Percentiles rank a stretch among this genome's conserved stretches.
Evolutionary conservation across 441 rosid species (phyloP).

Genomic region (Pelargonium australe): DNA sequence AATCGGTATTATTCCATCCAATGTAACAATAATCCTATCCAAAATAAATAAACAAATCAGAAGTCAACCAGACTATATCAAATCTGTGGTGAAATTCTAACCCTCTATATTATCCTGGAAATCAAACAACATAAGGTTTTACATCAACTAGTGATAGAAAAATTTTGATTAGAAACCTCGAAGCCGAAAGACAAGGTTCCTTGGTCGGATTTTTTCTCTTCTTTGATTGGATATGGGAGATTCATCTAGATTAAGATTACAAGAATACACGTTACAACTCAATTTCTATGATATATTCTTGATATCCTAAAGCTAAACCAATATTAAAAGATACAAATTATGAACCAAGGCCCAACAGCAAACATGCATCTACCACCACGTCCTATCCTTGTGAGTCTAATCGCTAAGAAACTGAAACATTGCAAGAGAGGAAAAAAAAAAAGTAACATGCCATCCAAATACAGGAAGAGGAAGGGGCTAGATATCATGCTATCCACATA

Average conservation of each 20-base stretch:
- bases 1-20: not conserved
- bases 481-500: not conserved
- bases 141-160: not conserved
- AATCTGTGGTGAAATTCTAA: not conserved
- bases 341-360: not conserved
- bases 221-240: not conserved
- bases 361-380: not conserved
- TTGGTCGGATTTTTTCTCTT: not conserved
- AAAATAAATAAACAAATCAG: too few relatives aligned
- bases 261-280: not conserved
- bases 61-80: not conserved
- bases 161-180: not conserved
- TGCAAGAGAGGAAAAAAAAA: not conserved
- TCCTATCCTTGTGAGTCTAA: not conserved
- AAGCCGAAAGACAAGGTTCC: not conserved
- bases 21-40: not conserved
- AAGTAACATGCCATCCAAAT: not conserved
- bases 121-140: not conserved
- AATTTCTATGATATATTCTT: not conserved
- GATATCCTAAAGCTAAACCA: not conserved
- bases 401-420: not conserved
- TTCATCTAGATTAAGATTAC: not conserved
- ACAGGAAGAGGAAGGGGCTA: not conserved
- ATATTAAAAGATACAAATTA: not conserved
- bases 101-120: not conserved